These are phyloP conservation scores for Aspergillus haitiensis DNA, from an alignment of 495 filamentous ascomycete genomes.

Conservation along the genomic window DNA sequence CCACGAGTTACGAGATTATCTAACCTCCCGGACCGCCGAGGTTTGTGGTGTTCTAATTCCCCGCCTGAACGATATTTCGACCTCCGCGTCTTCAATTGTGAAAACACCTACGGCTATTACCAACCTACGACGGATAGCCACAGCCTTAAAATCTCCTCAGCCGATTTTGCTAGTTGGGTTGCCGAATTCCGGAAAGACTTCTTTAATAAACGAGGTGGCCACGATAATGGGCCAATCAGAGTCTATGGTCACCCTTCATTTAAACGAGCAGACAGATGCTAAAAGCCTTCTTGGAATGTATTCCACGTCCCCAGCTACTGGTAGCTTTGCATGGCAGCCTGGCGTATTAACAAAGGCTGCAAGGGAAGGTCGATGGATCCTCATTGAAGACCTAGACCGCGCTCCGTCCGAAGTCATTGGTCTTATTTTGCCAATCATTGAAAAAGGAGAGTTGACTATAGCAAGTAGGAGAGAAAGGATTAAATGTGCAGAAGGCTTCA, in stretches of 20 bases:
- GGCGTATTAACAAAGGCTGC: conserved; percentile 93
- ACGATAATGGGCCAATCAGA: conserved; percentile 67
- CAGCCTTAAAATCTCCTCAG: conserved; percentile 59
- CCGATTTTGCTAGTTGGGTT: conserved; percentile 81
- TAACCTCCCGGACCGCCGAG: conserved; percentile 54
- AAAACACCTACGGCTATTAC: conserved; percentile 65
- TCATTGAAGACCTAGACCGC: conserved; percentile 95
- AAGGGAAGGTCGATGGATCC: conserved; percentile 88
- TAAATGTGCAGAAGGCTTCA: conserved; percentile 77
- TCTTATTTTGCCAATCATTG: conserved; percentile 84
- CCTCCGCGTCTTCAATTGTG: conserved; percentile 57
- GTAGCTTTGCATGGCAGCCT: conserved; percentile 88
- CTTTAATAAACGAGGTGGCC: conserved; percentile 79
- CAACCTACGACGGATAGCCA: conserved; percentile 70
- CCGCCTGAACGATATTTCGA: conserved; percentile 51
- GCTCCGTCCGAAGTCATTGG: conserved; percentile 95
- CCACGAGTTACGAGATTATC: conserved; percentile 40
- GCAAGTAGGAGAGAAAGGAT: conserved; percentile 83
- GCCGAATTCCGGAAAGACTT: conserved; percentile 88
- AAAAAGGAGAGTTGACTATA: conserved; percentile 81
- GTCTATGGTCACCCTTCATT: conserved; percentile 83
- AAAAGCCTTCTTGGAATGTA: conserved; percentile 95
- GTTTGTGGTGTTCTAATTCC: conserved; percentile 68
- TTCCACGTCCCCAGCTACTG: conserved; percentile 76
- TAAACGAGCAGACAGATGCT: conserved; percentile 96